A percentile compares a stretch with the other conserved stretches of the same genome.
These are phyloP conservation scores for Acmispon strigosus DNA, from an alignment of 306 rosid species.

Conservation along the genomic window DNA sequence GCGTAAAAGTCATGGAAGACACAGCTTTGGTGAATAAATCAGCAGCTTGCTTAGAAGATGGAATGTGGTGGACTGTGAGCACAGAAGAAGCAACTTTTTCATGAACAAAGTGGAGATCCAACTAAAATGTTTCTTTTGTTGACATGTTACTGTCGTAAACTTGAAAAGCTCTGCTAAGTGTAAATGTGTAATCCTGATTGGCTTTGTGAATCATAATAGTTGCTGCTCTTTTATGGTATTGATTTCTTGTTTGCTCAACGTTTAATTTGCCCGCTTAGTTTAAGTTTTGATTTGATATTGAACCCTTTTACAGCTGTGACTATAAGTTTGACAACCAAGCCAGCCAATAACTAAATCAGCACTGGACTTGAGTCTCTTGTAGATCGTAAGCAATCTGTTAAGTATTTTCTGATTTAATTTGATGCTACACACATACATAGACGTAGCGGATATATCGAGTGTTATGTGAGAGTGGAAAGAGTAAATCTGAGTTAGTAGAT, in stretches of 20 bases:
- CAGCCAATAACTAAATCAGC: neutral
- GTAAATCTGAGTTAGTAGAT: no score
- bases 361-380: constrained; percentile 52
- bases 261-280: neutral
- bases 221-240: neutral
- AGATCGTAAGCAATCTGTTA: constrained; percentile 33
- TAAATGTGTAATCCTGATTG: no score
- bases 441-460: no score
- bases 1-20: no score
- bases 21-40: no score
- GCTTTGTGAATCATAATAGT: neutral
- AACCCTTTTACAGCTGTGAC: neutral
- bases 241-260: neutral
- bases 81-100: no score
- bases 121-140: no score
- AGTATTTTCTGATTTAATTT: neutral
- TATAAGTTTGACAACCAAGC: neutral
- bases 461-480: neutral
- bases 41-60: no score
- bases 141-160: no score
- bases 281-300: neutral
- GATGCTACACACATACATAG: neutral
- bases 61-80: no score
- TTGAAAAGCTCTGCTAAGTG: no score
- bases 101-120: no score